These are phyloP conservation scores for Schizopora paradoxa DNA, from an alignment of 1,284 basidiomycete species.

Conservation along the genomic window DNA sequence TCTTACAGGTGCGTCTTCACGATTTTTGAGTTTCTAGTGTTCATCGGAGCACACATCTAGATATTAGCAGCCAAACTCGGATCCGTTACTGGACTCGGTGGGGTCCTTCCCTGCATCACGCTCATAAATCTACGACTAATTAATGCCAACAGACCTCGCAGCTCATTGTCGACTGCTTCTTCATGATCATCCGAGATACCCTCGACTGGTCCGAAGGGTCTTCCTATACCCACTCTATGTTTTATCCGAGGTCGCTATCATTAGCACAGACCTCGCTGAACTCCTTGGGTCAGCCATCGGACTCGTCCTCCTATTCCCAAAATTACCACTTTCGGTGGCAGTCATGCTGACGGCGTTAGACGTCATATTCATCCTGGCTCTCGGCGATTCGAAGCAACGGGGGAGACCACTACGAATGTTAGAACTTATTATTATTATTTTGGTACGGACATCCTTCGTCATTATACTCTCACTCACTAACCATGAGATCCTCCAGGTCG, in stretches of 20 bases:
- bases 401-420: constrained; percentile 63
- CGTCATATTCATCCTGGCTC: constrained; percentile 69
- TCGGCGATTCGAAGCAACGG: constrained; percentile 56
- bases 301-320: constrained; percentile 77
- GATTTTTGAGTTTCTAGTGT: background rate
- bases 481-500: constrained; percentile 44
- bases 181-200: constrained; percentile 59
- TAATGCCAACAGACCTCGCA: constrained; percentile 48
- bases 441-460: constrained; percentile 35
- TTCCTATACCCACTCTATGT: constrained; percentile 65
- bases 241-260: constrained; percentile 75
- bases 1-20: constrained; percentile 54
- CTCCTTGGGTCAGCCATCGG: constrained; percentile 79
- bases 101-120: constrained; percentile 19
- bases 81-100: constrained; percentile 69
- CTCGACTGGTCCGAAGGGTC: constrained; percentile 56
- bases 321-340: constrained; percentile 73
- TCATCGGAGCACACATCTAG: constrained; percentile 30
- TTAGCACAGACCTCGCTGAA: constrained; percentile 72
- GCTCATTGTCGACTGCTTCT: constrained; percentile 69
- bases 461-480: background rate
- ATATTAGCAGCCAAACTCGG: constrained; percentile 58
- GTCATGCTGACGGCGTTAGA: constrained; percentile 83
- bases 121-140: constrained; percentile 7
- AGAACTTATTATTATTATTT: constrained; percentile 60